Evolutionary conservation across 2,329 filamentous ascomycete species (phyloP), one percentile per base, ranked within the genome.

Genomic region (Xylaria sp.): DNA sequence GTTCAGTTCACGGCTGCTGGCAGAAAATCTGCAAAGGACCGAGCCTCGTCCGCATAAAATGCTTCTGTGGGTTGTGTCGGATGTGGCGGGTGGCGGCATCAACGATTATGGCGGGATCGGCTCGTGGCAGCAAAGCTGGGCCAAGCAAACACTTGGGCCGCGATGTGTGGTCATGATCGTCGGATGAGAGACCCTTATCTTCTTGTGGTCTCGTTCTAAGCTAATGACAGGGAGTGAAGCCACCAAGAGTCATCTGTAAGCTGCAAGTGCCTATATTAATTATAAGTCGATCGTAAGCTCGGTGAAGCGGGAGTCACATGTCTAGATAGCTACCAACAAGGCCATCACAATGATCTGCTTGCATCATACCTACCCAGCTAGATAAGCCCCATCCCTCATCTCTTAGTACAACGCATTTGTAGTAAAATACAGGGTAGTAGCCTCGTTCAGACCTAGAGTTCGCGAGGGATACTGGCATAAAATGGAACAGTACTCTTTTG

Each of bases 51-150:
- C 53, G 54, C 59, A 63, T 58, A 51, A 28, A 42, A 63, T 48
- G 53, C 26, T 46, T 58, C 15, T 11, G 17, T 65, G 51, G 44
- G 64, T 28, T 51, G 38, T 63, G 65, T 62, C 54, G 53, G 31
- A 62, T 44, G 20, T 48, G 28, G 40, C 68, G 68, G 71, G 66
- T 68, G 62, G 64, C 58, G 49, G 51, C 66, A 71, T 69, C 60
- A 66, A 67, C 68, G 63, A 63, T 66, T 69, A 65, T 51, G 42
- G 51, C 66, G 57, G 68, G 61, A 62, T 64, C 66, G 71, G 68
- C 54, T 71, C 56, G 49, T 63, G 64, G 59, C 68, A 71, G 66
- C 13, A 31, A 53, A 23, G 36, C 66, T 66, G 48, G 65, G 58
- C 59, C 65, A 56, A 65, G 46, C 38, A 53, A 26, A 46, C 36